Evolutionary conservation across 2,329 filamentous ascomycete genomes (phyloP), one percentile per base, ranked within the genome.

Genomic region (Botrytis fragariae): DNA sequence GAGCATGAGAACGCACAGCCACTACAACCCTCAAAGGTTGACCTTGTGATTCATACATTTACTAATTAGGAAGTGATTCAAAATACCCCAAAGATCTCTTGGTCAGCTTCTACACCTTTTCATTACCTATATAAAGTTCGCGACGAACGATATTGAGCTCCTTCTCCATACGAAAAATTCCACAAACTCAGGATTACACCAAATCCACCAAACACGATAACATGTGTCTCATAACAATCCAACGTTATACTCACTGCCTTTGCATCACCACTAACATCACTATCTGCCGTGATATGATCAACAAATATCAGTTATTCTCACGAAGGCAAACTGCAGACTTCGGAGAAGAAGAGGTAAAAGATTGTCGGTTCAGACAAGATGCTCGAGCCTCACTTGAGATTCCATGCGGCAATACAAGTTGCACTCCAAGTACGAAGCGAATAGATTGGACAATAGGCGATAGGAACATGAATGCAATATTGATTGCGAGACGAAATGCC

Each of bases 151-250:
- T 18, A 8, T 45, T 64, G 51, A 18, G 51, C 25, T 20, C 9
- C 7, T 25, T 18, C 39, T 44, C 8, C 9, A 45, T 12, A 12
- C 42, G 18, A 64, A 9, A 42, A 25, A 32, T 44, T 35, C 8
- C 44, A 22, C n/a, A 32, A 45, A 44, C 39, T 18, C 61, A 32
- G 3, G 32, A 61, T 10, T 5, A 25, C 39, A 16, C 45, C 10
- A 18, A 25, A 64, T 22, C 18, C 8, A 45, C 22, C n/a, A 22
- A 45, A 45, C 10, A 35, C 22, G 20, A 48, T 5, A 45, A 25
- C 16, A 71, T 71, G 69, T 71, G 69, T 51, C 69, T 48, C 69
- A 45, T 70, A 48, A 62, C 32, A n/a, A 37, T 29, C 62, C 57
- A 71, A 25, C 42, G 57, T n/a, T 37, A 62, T 20, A 51, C 29